A percentile compares a stretch with the other conserved stretches of the same genome.
Conservation (phyloP, 306 rosid genomes). For the Castanea crenata region DNA sequence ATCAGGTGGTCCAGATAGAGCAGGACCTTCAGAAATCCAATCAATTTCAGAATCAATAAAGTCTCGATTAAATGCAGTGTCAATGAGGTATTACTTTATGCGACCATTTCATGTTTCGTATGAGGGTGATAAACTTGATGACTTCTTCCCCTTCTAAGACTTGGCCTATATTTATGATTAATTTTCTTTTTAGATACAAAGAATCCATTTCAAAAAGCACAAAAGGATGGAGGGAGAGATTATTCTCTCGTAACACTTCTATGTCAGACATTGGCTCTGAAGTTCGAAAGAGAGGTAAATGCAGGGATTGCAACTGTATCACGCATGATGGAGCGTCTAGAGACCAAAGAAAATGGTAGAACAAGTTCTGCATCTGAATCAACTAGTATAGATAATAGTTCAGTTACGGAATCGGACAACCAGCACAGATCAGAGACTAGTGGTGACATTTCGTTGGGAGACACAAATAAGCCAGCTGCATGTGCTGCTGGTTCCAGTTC, state of each 20-base stretch:
- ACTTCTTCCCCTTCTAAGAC: constrained; percentile 11
- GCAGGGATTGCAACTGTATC: constrained; percentile 85
- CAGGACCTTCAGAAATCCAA: constrained; percentile 92
- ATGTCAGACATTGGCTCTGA: constrained; percentile 86
- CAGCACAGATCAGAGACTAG: constrained; percentile 40
- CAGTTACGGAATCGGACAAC: constrained; percentile 43
- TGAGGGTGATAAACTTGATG: constrained; percentile 1
- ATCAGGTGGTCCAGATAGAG: constrained; percentile 76
- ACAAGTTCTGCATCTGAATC: constrained; percentile 42
- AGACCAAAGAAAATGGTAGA: constrained; percentile 64
- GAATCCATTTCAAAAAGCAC: constrained; percentile 96
- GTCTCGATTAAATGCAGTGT: constrained; percentile 80
- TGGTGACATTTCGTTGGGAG: constrained; percentile 40
- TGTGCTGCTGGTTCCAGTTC: constrained; percentile 81
- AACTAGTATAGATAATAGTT: constrained; percentile 42
- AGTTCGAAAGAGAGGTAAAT: constrained; percentile 77
- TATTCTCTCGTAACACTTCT: constrained; percentile 79
- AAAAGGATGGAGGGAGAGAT: constrained; percentile 91
- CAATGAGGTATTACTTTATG: constrained; percentile 53
- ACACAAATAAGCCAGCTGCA: constrained; percentile 40
- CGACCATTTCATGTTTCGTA: constrained; percentile 3
- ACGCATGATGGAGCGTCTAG: constrained; percentile 85
- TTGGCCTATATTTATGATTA: background rate
- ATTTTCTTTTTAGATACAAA: constrained; percentile 59
- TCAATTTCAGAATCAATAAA: constrained; percentile 87